phyloP scores from a whole-genome alignment of 768 basidiomycete genomes.

The Tubosaeta brunneosetosa region DNA sequence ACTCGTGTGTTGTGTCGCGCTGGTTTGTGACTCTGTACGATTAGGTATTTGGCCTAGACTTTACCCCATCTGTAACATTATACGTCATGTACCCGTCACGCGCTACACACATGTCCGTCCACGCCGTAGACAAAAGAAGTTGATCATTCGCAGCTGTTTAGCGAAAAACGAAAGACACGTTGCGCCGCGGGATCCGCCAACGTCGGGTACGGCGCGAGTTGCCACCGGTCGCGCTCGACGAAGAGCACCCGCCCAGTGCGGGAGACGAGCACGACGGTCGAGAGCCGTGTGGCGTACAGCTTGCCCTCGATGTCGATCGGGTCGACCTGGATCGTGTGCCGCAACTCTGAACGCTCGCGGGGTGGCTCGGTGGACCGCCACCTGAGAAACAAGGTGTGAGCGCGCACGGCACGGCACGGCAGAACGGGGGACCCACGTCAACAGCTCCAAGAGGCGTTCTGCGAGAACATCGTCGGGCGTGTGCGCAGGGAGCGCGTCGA shows the following conservation, averaged over 20 bases:
- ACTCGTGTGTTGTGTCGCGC: slow-evolving; percentile 21
- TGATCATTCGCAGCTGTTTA: slow-evolving; percentile 19
- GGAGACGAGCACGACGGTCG: slow-evolving; percentile 66
- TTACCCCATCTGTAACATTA: slow-evolving; percentile 28
- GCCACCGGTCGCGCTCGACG: slow-evolving; percentile 70
- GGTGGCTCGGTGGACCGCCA: slow-evolving; percentile 34
- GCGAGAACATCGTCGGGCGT: slow-evolving; percentile 49
- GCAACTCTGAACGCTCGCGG: slow-evolving; percentile 51
- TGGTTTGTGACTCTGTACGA: slow-evolving; percentile 28
- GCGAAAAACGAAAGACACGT: slow-evolving; percentile 49
- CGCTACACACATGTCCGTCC: slow-evolving; percentile 8
- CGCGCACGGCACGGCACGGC: no score
- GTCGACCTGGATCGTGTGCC: slow-evolving; percentile 57
- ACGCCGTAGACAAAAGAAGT: slow-evolving; percentile 10
- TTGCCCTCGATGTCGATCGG: slow-evolving; percentile 36
- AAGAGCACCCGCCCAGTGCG: slow-evolving; percentile 59
- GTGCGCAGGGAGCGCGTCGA: slow-evolving; percentile 35
- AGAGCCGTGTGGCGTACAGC: slow-evolving; percentile 65
- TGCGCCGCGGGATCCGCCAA: slow-evolving; percentile 40
- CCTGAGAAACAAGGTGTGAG: slow-evolving; percentile 2
- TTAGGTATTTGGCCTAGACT: slow-evolving; percentile 28
- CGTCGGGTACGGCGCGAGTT: slow-evolving; percentile 30
- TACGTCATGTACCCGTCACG: slow-evolving; percentile 30
- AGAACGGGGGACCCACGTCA: slow-evolving; percentile 53
- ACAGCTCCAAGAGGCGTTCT: slow-evolving; percentile 57